Evolutionary conservation across 805 yeast species (phyloP).

Genomic region (Jamesozyma gamospora): DNA sequence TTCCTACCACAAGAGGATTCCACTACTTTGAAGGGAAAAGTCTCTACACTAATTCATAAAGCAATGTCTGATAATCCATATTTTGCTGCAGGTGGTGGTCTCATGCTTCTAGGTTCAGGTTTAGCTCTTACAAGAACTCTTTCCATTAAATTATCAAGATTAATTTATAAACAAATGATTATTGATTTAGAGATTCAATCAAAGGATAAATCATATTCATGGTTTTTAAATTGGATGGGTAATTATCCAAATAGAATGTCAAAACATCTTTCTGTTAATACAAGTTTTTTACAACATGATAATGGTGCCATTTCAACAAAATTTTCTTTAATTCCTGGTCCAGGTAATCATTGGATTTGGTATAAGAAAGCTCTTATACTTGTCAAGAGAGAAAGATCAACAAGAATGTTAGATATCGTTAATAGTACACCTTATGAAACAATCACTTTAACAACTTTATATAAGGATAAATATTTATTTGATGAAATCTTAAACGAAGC

Average conservation of each 20-base stretch:
- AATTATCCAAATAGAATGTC: slow-evolving; percentile 63
- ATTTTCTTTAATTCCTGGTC: slow-evolving; percentile 91
- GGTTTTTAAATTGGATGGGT: slow-evolving; percentile 97
- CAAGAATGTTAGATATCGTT: slow-evolving; percentile 76
- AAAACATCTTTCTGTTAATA: slow-evolving; percentile 83
- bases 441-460: slow-evolving; percentile 83
- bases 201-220: slow-evolving; percentile 83
- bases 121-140: slow-evolving; percentile 71
- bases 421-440: slow-evolving; percentile 94
- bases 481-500: slow-evolving; percentile 72
- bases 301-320: slow-evolving; percentile 84
- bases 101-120: slow-evolving; percentile 89
- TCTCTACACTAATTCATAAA: slow-evolving; percentile 36
- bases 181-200: slow-evolving; percentile 91
- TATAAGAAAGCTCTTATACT: slow-evolving; percentile 84
- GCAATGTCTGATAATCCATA: slow-evolving; percentile 73
- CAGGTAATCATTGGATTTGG: slow-evolving; percentile 81
- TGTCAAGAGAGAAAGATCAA: slow-evolving; percentile 84
- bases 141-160: slow-evolving; percentile 47
- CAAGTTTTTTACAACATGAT: slow-evolving; percentile 77
- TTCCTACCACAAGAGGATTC: neutral
- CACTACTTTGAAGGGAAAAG: slow-evolving; percentile 21
- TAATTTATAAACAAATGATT: slow-evolving; percentile 70
- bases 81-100: slow-evolving; percentile 97
- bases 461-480: slow-evolving; percentile 66